Percentiles rank a stretch among this genome's conserved stretches.
Evolutionary conservation across 2,329 filamentous ascomycete genomes (phyloP).

Genomic region (Didymosphaeria variabile): DNA sequence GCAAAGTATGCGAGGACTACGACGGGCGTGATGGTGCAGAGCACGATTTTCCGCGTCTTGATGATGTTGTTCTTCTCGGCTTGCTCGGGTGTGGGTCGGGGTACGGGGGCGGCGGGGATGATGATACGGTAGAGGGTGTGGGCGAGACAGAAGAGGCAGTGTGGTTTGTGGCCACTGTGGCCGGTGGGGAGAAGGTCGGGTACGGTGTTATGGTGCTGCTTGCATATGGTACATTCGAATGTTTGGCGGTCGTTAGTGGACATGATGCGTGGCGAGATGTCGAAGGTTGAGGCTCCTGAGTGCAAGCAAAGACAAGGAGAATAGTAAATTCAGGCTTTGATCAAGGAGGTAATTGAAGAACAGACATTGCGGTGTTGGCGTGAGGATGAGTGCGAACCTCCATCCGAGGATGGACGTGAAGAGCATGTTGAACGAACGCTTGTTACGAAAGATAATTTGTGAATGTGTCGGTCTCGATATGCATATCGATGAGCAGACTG

Average conservation of each 20-base stretch:
- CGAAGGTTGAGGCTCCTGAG: too few species aligned
- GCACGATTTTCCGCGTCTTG: constrained; percentile 4
- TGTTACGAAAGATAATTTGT: background rate
- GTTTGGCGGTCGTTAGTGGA: background rate
- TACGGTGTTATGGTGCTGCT: background rate
- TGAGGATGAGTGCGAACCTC: too few species aligned
- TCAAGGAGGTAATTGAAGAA: too few species aligned
- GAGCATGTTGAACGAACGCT: background rate
- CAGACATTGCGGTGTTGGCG: too few species aligned
- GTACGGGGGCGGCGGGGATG: background rate
- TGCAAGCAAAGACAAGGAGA: too few species aligned
- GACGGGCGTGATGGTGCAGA: background rate
- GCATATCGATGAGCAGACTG: too few species aligned
- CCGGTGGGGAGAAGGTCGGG: constrained; percentile 1
- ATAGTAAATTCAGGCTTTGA: too few species aligned
- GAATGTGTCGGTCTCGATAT: too few species aligned
- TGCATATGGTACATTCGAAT: constrained; percentile 8
- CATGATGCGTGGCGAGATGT: too few species aligned
- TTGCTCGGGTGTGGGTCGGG: background rate
- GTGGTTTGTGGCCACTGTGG: constrained; percentile 6
- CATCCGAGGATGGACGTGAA: too few species aligned
- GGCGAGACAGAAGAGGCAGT: constrained; percentile 7
- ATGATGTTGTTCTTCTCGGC: constrained; percentile 11
- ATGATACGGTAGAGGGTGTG: constrained; percentile 1
- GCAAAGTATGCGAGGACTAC: background rate